phyloP scores from a whole-genome alignment of 192 early-diverging fungal species.

The Mortierella hygrophila region DNA sequence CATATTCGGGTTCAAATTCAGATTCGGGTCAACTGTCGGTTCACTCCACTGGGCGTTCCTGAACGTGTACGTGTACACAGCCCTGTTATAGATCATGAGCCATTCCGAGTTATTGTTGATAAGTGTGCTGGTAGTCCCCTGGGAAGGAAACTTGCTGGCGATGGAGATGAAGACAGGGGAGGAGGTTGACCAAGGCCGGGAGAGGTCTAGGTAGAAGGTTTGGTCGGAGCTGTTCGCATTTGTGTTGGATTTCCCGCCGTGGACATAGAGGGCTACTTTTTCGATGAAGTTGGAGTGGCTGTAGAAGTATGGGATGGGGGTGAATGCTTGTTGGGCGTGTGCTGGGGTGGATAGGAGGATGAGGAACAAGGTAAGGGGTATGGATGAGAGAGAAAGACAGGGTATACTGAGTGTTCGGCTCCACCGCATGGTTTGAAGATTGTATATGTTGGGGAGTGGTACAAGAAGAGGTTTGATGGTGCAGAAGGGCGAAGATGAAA shows the following conservation, averaged over 20 bases:
- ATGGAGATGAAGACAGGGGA: background rate
- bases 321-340: background rate
- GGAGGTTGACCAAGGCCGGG: conserved; percentile 9
- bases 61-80: background rate
- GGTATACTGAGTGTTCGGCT: background rate
- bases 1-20: background rate
- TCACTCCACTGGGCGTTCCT: background rate
- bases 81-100: background rate
- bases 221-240: background rate
- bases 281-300: background rate
- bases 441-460: no score
- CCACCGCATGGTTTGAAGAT: background rate
- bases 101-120: background rate
- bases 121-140: background rate
- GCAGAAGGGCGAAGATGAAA: background rate
- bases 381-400: no score
- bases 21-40: no score
- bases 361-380: background rate
- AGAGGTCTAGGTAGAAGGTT: conserved; percentile 28
- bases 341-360: background rate
- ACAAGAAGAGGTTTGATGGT: background rate
- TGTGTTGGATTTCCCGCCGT: background rate
- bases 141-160: background rate
- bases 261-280: conserved; percentile 6
- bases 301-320: background rate